Evolutionary conservation across 192 early-diverging fungal genomes (phyloP).

Genomic region (Coemansia sp.): DNA sequence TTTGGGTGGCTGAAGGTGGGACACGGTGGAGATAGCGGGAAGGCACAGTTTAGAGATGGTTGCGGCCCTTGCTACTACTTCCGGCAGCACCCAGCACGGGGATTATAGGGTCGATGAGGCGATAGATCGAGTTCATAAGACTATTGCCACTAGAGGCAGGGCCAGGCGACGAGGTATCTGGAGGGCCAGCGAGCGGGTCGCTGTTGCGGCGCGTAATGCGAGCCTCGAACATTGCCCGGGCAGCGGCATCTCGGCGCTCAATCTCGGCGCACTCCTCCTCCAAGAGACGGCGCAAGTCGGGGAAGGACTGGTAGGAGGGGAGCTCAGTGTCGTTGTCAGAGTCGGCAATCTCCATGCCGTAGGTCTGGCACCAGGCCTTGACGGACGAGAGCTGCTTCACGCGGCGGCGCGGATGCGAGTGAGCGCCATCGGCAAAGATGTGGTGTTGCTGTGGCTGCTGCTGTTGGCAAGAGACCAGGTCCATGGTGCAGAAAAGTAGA

Average conservation of each 20-base stretch:
- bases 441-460: slow-evolving; percentile 6
- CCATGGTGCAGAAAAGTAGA: neutral
- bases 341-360: slow-evolving; percentile 33
- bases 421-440: slow-evolving; percentile 1
- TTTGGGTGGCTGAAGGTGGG: neutral
- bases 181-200: slow-evolving; percentile 37
- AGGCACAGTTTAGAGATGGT: slow-evolving; percentile 10
- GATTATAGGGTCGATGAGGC: slow-evolving; percentile 43
- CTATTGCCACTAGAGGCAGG: slow-evolving; percentile 17
- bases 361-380: slow-evolving; percentile 41
- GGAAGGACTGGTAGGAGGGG: slow-evolving; percentile 47
- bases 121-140: slow-evolving; percentile 42
- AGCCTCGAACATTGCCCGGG: slow-evolving; percentile 28
- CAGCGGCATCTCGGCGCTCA: slow-evolving; percentile 43
- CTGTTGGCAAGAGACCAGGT: neutral
- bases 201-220: slow-evolving; percentile 43
- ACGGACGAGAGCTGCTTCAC: slow-evolving; percentile 50
- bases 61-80: slow-evolving; percentile 12
- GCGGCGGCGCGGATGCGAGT: slow-evolving; percentile 23
- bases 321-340: slow-evolving; percentile 25
- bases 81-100: slow-evolving; percentile 18
- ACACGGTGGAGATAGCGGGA: neutral
- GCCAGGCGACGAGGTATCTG: neutral
- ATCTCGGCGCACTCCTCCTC: slow-evolving; percentile 51
- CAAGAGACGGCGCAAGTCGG: slow-evolving; percentile 46